Conservation (phyloP, 441 rosid species). For the Oxalis stricta region DNA sequence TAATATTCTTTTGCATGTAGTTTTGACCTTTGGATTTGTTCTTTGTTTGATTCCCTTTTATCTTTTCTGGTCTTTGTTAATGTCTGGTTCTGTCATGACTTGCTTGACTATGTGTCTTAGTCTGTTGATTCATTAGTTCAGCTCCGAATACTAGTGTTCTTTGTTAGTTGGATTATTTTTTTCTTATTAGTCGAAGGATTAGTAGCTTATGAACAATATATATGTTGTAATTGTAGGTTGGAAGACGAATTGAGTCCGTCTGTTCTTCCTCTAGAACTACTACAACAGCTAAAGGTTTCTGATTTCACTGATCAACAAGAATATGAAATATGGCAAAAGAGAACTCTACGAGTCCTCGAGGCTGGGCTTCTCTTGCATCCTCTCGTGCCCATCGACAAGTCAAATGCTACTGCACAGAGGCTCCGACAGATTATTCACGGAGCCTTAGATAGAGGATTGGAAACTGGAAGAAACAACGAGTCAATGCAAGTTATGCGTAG, state of each 20-base stretch:
- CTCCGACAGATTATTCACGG: constrained; percentile 62
- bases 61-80: too few relatives aligned
- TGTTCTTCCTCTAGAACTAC: constrained; percentile 78
- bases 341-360: constrained; percentile 73
- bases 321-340: constrained; percentile 75
- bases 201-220: too few relatives aligned
- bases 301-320: constrained; percentile 88
- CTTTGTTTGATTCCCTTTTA: too few relatives aligned
- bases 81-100: too few relatives aligned
- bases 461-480: constrained; percentile 87
- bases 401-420: constrained; percentile 44
- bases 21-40: too few relatives aligned
- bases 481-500: constrained; percentile 88
- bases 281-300: constrained; percentile 80
- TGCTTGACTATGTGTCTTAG: too few relatives aligned
- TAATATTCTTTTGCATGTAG: too few relatives aligned
- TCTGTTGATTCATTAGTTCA: too few relatives aligned
- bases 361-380: constrained; percentile 84
- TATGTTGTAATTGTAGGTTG: constrained; percentile 37
- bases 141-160: too few relatives aligned
- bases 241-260: constrained; percentile 75
- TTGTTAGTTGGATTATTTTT: background rate
- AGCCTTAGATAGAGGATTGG: constrained; percentile 64
- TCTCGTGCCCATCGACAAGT: constrained; percentile 64
- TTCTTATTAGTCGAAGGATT: background rate